A percentile compares a stretch with the other conserved stretches of the same genome.
These are phyloP conservation scores for Fusarium haematococcum DNA, from an alignment of 2,329 filamentous ascomycete species.

Conservation along the genomic window DNA sequence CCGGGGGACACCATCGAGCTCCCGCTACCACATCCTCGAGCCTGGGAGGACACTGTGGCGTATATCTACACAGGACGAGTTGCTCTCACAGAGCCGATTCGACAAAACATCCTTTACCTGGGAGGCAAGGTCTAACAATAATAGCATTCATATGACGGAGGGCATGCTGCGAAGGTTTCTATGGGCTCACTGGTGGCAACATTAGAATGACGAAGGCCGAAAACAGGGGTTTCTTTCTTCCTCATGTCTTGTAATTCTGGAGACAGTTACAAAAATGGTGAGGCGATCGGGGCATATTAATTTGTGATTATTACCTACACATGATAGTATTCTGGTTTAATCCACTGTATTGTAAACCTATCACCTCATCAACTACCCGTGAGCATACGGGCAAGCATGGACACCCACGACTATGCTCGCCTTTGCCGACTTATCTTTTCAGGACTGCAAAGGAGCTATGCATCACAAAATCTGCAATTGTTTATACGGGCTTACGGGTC, in stretches of 20 bases:
- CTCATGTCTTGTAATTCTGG: conserved; percentile 1
- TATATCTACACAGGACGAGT: conserved; percentile 66
- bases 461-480: background rate
- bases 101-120: conserved; percentile 66
- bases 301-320: background rate
- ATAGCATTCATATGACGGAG: background rate
- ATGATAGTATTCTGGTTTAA: background rate
- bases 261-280: conserved; percentile 3
- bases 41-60: conserved; percentile 66
- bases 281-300: background rate
- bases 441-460: background rate
- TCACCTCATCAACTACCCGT: background rate
- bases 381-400: background rate
- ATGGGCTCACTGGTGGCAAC: background rate
- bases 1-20: conserved; percentile 67
- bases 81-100: conserved; percentile 58
- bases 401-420: background rate
- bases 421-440: background rate
- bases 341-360: background rate
- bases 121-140: conserved; percentile 59
- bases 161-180: background rate
- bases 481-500: too few species aligned
- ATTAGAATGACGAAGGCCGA: background rate
- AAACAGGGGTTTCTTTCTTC: background rate
- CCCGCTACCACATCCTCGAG: conserved; percentile 67